A percentile compares a stretch with the other conserved stretches of the same genome.
phyloP scores from a whole-genome alignment of 208 protist genomes.

The Leishmania tropica region DNA sequence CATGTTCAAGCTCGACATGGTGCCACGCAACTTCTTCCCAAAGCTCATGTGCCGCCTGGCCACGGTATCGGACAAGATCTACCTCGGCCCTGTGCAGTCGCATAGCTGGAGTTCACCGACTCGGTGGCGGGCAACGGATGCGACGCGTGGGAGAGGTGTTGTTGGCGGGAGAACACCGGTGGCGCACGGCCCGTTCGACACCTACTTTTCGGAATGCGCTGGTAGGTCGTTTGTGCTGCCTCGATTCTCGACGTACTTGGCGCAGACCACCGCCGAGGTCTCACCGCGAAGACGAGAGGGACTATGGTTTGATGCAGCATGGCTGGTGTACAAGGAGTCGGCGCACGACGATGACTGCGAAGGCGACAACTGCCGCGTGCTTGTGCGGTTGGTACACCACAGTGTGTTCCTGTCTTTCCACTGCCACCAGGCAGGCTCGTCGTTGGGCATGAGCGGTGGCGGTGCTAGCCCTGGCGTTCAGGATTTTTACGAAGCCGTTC shows the following conservation, averaged over 20 bases:
- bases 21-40: conserved; percentile 79
- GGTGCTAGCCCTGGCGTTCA: conserved; percentile 18
- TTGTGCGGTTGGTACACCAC: conserved; percentile 79
- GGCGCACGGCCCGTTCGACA: not conserved
- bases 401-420: conserved; percentile 84
- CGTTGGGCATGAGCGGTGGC: not conserved
- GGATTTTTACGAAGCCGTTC: conserved; percentile 70
- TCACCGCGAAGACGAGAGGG: conserved; percentile 9
- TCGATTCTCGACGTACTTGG: conserved; percentile 12
- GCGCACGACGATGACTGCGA: not conserved
- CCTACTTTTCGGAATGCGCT: conserved; percentile 8
- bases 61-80: conserved; percentile 48
- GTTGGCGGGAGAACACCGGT: not conserved
- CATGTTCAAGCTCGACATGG: conserved; percentile 76
- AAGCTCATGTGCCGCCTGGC: conserved; percentile 62
- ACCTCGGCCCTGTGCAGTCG: conserved; percentile 51
- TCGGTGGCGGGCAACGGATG: not conserved
- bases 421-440: conserved; percentile 33
- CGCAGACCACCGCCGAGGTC: not conserved
- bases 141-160: not conserved
- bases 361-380: conserved; percentile 42
- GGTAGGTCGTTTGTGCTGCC: conserved; percentile 11
- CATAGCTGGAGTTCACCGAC: conserved; percentile 17
- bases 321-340: conserved; percentile 22
- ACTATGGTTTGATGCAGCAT: conserved; percentile 30